Percentiles rank a stretch among this genome's conserved stretches.
phyloP scores from a whole-genome alignment of 2,329 filamentous ascomycete species.

The Mariannaea sp. region DNA sequence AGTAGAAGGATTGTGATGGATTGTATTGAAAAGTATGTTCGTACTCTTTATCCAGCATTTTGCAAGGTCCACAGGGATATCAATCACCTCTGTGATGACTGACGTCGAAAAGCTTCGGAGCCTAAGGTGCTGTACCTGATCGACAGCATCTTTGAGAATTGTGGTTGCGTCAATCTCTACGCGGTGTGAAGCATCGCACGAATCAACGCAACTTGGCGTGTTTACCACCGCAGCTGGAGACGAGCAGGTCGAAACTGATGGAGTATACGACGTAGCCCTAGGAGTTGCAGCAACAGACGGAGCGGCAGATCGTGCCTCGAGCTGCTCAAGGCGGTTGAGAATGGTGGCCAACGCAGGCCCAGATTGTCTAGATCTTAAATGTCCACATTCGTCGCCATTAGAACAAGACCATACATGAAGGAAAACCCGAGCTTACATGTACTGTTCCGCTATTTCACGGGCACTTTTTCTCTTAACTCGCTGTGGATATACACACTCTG shows the following conservation, averaged over 20 bases:
- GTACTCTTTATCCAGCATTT: conserved; percentile 38
- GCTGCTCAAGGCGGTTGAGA: conserved; percentile 38
- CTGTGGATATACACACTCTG: conserved; percentile 37
- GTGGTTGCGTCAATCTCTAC: conserved; percentile 34
- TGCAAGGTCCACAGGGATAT: conserved; percentile 36
- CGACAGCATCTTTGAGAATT: conserved; percentile 38
- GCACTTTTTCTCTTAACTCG: conserved; percentile 35
- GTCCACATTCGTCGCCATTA: conserved; percentile 10
- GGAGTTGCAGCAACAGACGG: background rate
- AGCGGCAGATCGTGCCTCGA: conserved; percentile 32
- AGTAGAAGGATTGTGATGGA: no score
- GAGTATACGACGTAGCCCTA: conserved; percentile 9
- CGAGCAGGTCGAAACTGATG: conserved; percentile 23
- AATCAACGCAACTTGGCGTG: conserved; percentile 8
- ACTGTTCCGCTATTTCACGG: conserved; percentile 22
- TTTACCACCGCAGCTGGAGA: conserved; percentile 21
- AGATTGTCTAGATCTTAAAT: conserved; percentile 16
- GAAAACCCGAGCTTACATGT: conserved; percentile 21
- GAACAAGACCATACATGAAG: background rate
- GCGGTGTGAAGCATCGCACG: conserved; percentile 8
- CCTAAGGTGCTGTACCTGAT: conserved; percentile 36
- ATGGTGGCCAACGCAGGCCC: conserved; percentile 35
- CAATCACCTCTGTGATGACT: conserved; percentile 32
- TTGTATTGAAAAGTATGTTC: background rate
- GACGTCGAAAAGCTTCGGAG: conserved; percentile 28